Percentiles rank a stretch among this genome's conserved stretches.
phyloP scores from a whole-genome alignment of 345 rosid species.

The Viola odorata region DNA sequence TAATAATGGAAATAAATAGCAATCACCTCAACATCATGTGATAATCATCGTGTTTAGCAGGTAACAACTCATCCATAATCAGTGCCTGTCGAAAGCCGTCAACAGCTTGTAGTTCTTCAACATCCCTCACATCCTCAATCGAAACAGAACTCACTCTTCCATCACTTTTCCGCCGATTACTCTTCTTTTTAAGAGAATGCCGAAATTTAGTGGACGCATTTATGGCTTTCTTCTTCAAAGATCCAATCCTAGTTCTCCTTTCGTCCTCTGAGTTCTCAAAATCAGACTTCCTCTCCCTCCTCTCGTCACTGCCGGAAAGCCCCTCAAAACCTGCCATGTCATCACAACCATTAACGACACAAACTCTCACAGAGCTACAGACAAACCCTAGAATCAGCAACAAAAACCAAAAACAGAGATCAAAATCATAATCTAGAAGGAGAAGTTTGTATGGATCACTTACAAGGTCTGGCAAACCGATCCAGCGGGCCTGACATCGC shows the following conservation, averaged over 20 bases:
- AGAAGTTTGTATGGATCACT: conserved; percentile 24
- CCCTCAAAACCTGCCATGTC: conserved; percentile 84
- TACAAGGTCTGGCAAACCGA: conserved; percentile 93
- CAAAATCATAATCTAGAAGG: neutral
- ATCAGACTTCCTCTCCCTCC: conserved; percentile 87
- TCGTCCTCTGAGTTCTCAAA: conserved; percentile 99
- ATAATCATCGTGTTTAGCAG: conserved; percentile 70
- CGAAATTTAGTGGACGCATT: conserved; percentile 84
- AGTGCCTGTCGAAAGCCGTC: conserved; percentile 80
- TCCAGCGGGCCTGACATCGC: conserved; percentile 93
- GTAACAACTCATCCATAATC: conserved; percentile 86
- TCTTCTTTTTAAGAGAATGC: conserved; percentile 88
- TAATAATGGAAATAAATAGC: neutral
- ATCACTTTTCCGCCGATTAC: conserved; percentile 72
- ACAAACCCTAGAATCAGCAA: conserved; percentile 28
- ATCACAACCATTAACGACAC: conserved; percentile 2
- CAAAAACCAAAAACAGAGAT: neutral
- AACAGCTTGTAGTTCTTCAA: conserved; percentile 78
- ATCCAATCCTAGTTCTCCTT: conserved; percentile 86
- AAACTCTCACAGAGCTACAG: neutral
- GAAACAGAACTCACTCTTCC: conserved; percentile 95
- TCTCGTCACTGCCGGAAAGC: conserved; percentile 78
- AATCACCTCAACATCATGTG: conserved; percentile 87
- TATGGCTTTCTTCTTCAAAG: conserved; percentile 89
- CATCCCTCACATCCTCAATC: conserved; percentile 92